Evolutionary conservation across 805 yeast genomes (phyloP), one percentile per base, ranked within the genome.

Genomic region (Sungouiozyma ichnusensis): DNA sequence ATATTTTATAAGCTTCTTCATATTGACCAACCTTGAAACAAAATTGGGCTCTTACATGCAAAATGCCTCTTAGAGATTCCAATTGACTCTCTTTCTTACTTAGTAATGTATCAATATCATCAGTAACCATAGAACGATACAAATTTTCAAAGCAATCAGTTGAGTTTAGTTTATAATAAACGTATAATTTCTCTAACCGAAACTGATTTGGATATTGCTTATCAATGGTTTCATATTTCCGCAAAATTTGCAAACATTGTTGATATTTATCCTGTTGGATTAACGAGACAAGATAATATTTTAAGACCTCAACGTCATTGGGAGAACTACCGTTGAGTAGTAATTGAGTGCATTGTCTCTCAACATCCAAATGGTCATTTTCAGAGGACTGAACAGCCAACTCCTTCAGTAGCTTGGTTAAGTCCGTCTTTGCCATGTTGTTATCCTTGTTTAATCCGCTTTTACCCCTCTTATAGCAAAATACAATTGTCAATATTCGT

Each of bases 181-280:
- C 67, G 53, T 83, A 82, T 1, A 79, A 71, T 36, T 66, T 70
- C 54, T 81, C 90, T 45, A 79, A 54, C 2, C 68, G 52, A 27
- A 73, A 62, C 14, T 48, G 52, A 11, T 61, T 63, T 2, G 49
- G 51, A 40, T 42, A 48, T 24, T 67, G 54, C 5, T 64, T 68
- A 15, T 63, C 64, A 1, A 69, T 59, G 15, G 67, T 64, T 9
- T 52, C 49, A 38, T 60, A 52, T 38, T 68, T 61, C 16, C 63
- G 52, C 37, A 79, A 54, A 33, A 76, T 51, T 36, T 68, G 64
- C 14, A 62, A 51, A 0, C 83, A 86, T 43, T 65, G 61, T 40
- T 64, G 60, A 55, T 81, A 82, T 46, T 72, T 72, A 55, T 81
- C 88, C 53, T 76, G 64, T 52, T 79, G 76, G 58, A 81, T 80